phyloP scores from a whole-genome alignment of 805 yeast genomes.

The Starmerella asiatica region DNA sequence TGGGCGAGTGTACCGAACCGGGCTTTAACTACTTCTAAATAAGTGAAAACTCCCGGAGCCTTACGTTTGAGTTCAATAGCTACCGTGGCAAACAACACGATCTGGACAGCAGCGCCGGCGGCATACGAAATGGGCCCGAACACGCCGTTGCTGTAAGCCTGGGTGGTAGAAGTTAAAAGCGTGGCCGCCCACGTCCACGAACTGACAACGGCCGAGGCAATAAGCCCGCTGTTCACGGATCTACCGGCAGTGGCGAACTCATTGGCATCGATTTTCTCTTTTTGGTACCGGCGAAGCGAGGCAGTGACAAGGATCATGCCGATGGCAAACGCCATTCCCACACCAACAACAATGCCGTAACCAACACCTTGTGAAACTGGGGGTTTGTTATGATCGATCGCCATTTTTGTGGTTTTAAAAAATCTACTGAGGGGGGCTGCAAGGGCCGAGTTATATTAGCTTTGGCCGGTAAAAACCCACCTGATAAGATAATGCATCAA shows the following conservation, averaged over 20 bases:
- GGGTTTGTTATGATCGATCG: slow-evolving; percentile 10
- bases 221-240: slow-evolving; percentile 68
- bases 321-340: slow-evolving; percentile 50
- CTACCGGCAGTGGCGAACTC: slow-evolving; percentile 91
- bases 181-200: slow-evolving; percentile 95
- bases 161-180: slow-evolving; percentile 58
- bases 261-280: slow-evolving; percentile 80
- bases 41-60: slow-evolving; percentile 89
- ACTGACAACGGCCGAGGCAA: slow-evolving; percentile 81
- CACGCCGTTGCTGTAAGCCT: slow-evolving; percentile 65
- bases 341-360: slow-evolving; percentile 74
- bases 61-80: slow-evolving; percentile 80
- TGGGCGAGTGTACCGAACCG: slow-evolving; percentile 75
- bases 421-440: too few relatives aligned
- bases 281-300: slow-evolving; percentile 61
- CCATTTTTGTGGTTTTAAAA: neutral
- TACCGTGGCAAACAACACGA: slow-evolving; percentile 68
- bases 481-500: slow-evolving; percentile 1
- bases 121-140: slow-evolving; percentile 76
- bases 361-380: slow-evolving; percentile 67
- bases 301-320: slow-evolving; percentile 71
- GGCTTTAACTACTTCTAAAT: slow-evolving; percentile 66
- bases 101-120: slow-evolving; percentile 83
- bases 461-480: too few relatives aligned
- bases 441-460: too few relatives aligned